phyloP scores from a whole-genome alignment of 345 rosid genomes.

The Linum tenue region DNA sequence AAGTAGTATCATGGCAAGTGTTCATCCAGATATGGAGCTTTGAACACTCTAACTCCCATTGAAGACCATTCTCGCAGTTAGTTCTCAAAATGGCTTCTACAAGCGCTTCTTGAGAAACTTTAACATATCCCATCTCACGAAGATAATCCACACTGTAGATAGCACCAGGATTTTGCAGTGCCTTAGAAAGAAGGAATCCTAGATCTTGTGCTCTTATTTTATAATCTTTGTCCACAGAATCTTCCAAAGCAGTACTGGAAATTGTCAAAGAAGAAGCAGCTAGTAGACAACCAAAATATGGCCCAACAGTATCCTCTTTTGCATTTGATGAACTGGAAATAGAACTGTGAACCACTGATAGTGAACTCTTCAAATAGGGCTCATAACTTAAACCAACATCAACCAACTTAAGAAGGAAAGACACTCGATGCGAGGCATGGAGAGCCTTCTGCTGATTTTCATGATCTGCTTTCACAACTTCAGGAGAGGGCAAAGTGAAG shows the following conservation, averaged over 20 bases:
- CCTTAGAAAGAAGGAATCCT: conserved; percentile 72
- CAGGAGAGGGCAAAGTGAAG: conserved; percentile 40
- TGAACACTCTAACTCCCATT: conserved; percentile 74
- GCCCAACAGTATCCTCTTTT: conserved; percentile 28
- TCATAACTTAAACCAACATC: conserved; percentile 88
- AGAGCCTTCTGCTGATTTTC: conserved; percentile 26
- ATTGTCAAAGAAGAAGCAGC: conserved; percentile 79
- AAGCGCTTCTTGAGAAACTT: conserved; percentile 67
- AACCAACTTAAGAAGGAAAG: conserved; percentile 64
- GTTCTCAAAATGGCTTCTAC: conserved; percentile 57
- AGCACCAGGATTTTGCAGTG: conserved; percentile 39
- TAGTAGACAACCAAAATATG: conserved; percentile 58
- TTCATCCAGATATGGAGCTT: conserved; percentile 55
- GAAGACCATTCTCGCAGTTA: conserved; percentile 42
- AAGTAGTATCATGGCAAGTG: conserved; percentile 83
- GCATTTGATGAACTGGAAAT: conserved; percentile 20
- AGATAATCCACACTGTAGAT: conserved; percentile 55
- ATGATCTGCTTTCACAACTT: conserved; percentile 26
- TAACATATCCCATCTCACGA: conserved; percentile 55
- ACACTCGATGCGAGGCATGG: conserved; percentile 30
- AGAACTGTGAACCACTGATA: conserved; percentile 15
- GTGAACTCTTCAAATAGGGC: conserved; percentile 41
- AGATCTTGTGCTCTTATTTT: conserved; percentile 65
- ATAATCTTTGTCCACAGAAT: conserved; percentile 38
- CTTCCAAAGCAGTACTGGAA: conserved; percentile 33